Conservation (phyloP, 2,329 filamentous ascomycete genomes). For the Cucurbitaria berberidis region DNA sequence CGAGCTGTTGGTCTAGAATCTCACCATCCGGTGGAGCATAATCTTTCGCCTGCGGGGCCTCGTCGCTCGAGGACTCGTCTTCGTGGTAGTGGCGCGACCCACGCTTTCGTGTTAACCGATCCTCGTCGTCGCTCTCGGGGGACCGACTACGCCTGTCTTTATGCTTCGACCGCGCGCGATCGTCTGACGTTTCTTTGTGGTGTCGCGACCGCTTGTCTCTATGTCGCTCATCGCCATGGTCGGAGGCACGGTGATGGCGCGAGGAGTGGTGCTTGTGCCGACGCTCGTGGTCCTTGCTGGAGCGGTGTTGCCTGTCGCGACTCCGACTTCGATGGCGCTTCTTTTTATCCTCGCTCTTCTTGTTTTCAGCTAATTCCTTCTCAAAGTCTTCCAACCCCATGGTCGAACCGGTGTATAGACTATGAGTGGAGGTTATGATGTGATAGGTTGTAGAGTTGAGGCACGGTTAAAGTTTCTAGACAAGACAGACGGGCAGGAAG, state of each 20-base stretch:
- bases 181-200: constrained; percentile 51
- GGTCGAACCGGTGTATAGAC: no score
- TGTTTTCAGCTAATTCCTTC: constrained; percentile 72
- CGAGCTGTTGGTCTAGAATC: constrained; percentile 52
- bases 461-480: constrained; percentile 14
- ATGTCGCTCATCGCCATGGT: constrained; percentile 57
- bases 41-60: constrained; percentile 52
- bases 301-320: constrained; percentile 42
- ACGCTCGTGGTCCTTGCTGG: constrained; percentile 49
- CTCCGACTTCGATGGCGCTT: constrained; percentile 54
- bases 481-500: constrained; percentile 12
- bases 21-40: constrained; percentile 52
- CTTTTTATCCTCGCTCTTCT: constrained; percentile 58
- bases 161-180: constrained; percentile 43
- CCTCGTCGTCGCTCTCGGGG: constrained; percentile 44
- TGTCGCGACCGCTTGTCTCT: constrained; percentile 70
- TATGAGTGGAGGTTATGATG: not conserved
- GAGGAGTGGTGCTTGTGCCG: constrained; percentile 53
- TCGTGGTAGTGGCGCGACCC: constrained; percentile 44
- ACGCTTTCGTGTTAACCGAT: constrained; percentile 40
- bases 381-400: constrained; percentile 78
- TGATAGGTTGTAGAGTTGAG: not conserved
- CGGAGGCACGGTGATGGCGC: constrained; percentile 54
- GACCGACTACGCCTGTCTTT: constrained; percentile 31
- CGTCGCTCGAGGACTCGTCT: constrained; percentile 37